Percentiles rank a stretch among this genome's conserved stretches.
Evolutionary conservation across 2,329 filamentous ascomycete species (phyloP).

Genomic region (Aureobasidium sp.): DNA sequence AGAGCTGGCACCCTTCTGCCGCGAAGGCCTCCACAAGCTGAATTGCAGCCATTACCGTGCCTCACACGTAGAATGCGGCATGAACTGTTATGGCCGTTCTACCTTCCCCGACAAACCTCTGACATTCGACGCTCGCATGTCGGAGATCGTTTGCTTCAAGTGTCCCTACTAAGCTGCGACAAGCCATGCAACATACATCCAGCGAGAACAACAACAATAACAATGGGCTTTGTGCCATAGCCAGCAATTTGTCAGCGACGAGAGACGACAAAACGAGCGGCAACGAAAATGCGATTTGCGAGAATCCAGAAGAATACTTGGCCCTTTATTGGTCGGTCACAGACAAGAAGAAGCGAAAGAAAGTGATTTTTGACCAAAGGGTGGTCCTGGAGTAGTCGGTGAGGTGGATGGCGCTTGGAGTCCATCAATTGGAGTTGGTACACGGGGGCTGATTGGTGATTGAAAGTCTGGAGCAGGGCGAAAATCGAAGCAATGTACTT

Average conservation of each 20-base stretch:
- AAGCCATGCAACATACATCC: not conserved
- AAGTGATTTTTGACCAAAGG: no score
- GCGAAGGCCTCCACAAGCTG: not conserved
- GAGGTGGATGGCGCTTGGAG: no score
- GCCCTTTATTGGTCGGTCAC: no score
- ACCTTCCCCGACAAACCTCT: not conserved
- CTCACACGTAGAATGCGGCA: not conserved
- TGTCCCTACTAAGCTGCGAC: not conserved
- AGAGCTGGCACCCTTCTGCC: not conserved
- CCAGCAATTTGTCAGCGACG: not conserved
- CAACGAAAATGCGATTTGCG: not conserved
- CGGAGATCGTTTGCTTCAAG: not conserved
- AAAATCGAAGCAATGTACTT: not conserved
- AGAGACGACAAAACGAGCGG: not conserved
- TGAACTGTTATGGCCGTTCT: not conserved
- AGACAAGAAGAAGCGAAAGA: no score
- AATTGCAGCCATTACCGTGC: not conserved
- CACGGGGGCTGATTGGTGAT: not conserved
- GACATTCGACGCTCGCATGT: not conserved
- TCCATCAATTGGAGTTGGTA: not conserved
- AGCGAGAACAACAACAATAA: not conserved
- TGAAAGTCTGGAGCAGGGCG: no score
- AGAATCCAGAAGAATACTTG: not conserved
- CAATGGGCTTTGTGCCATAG: not conserved
- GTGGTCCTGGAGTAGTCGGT: not conserved